Base-by-base conservation (phyloP, 805 yeast species). In the Kazachstania kunashirensis region DNA sequence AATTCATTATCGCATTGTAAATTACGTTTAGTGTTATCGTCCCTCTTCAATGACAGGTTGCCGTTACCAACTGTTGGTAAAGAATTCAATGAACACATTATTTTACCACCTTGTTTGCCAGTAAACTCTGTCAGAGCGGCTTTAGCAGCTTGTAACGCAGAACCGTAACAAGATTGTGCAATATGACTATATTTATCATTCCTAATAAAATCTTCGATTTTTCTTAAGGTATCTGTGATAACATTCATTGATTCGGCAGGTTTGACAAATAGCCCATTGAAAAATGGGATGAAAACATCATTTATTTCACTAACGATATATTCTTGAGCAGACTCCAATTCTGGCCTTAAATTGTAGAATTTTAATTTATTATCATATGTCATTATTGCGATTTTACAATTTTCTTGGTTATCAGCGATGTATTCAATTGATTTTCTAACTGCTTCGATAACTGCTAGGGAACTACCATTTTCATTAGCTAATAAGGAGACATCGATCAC, bases 31-130 rank as follows among this genome's bases (percentile, higher is more conserved):
- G 70, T 72, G 6, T 62, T 64, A 21, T 59, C 62, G 20, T 65
- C 63, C 18, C 52, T 57, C 29, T 52, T 53, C 21, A 68, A 55
- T n/a, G 65, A 61, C 37, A 80, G 66, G 8, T 70, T 65, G 4
- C 96, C 96, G 0, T 85, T 79, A 0, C 95, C 95, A 70, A 76
- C 70, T 1, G 84, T 70, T 6, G 98, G 96, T 27, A 85, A 57
- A 2, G 77, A 62, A 2, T 84, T 69, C 29, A 88, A 60, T 4
- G 82, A 57, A 0, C 83, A 70, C 16, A 80, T 71, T 24, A 89
- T 77, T 48, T 88, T 83, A 41, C 97, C 98, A 43, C 92, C 92
- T 7, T 92, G 95, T 2, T 61, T 54, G 3, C 48, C 48, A 6
- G 65, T 55, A 24, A 68, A 69, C 16, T 63, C 59, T 30, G 68